These are phyloP conservation scores for Podila minutissima DNA, from an alignment of 192 early-diverging fungal species.

Conservation along the genomic window DNA sequence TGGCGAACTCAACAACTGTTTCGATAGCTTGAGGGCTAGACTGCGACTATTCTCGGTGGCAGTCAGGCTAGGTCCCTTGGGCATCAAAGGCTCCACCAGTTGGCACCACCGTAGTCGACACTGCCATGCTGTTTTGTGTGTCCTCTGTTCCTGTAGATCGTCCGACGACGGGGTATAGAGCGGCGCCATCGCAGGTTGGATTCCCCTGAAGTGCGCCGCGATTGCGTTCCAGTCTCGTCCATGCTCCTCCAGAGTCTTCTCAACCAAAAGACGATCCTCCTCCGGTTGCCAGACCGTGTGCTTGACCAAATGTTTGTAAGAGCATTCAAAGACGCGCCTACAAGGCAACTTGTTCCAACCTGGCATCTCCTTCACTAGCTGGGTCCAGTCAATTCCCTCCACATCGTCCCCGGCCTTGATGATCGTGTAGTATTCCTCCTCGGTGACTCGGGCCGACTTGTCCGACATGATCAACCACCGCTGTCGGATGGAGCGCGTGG, in stretches of 20 bases:
- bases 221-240: conserved; percentile 31
- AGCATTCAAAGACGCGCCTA: conserved; percentile 30
- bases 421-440: conserved; percentile 39
- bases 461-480: conserved; percentile 35
- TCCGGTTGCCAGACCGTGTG: conserved; percentile 28
- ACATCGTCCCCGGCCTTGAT: conserved; percentile 5
- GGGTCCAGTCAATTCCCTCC: conserved; percentile 11
- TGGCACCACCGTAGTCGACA: conserved; percentile 40
- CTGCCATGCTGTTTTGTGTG: conserved; percentile 36
- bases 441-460: conserved; percentile 14
- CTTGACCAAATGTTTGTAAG: conserved; percentile 21
- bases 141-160: neutral
- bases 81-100: conserved; percentile 38
- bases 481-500: conserved; percentile 21
- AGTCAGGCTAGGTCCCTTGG: conserved; percentile 4
- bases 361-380: conserved; percentile 8
- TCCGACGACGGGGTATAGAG: neutral
- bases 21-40: conserved; percentile 12
- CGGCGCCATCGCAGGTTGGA: conserved; percentile 24
- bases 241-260: conserved; percentile 5
- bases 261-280: conserved; percentile 15
- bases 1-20: conserved; percentile 5
- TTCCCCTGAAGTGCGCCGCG: conserved; percentile 27
- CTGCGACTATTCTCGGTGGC: neutral
- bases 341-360: conserved; percentile 36